Conservation (phyloP, 352 stramenopile species). For the Phytophthora ohioensis region DNA sequence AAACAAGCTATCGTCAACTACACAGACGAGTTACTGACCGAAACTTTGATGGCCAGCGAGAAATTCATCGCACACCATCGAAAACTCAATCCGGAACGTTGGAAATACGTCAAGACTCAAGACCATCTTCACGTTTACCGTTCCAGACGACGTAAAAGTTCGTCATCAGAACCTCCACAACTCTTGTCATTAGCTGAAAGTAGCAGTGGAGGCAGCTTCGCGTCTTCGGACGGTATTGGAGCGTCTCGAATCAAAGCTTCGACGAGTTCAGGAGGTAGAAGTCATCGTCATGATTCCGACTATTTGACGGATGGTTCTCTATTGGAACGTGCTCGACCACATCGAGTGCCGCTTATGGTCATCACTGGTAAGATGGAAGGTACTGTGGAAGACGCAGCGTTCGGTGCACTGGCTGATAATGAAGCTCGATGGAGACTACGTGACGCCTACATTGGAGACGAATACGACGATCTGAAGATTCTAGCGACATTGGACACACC, state of each 20-base stretch:
- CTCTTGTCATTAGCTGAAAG: slow-evolving; percentile 22
- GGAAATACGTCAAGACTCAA: slow-evolving; percentile 45
- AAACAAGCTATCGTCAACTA: slow-evolving; percentile 39
- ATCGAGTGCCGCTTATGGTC: slow-evolving; percentile 33
- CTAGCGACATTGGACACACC: slow-evolving; percentile 43
- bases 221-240: slow-evolving; percentile 17
- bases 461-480: slow-evolving; percentile 46
- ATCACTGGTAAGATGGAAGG: slow-evolving; percentile 49
- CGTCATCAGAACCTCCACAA: slow-evolving; percentile 25
- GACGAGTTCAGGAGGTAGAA: slow-evolving; percentile 15
- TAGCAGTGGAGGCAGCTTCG: slow-evolving; percentile 26
- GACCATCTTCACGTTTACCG: slow-evolving; percentile 46
- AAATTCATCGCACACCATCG: slow-evolving; percentile 44
- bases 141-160: slow-evolving; percentile 36
- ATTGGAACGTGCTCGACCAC: slow-evolving; percentile 31
- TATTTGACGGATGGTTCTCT: slow-evolving; percentile 48
- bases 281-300: slow-evolving; percentile 32
- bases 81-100: slow-evolving; percentile 40
- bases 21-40: slow-evolving; percentile 43
- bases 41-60: slow-evolving; percentile 40
- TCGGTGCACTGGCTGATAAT: slow-evolving; percentile 45
- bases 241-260: slow-evolving; percentile 30
- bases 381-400: slow-evolving; percentile 46
- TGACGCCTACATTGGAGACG: slow-evolving; percentile 47
- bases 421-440: slow-evolving; percentile 41